Evolutionary conservation across 2,329 filamentous ascomycete species (phyloP).

Genomic region (Penicillium sp.): DNA sequence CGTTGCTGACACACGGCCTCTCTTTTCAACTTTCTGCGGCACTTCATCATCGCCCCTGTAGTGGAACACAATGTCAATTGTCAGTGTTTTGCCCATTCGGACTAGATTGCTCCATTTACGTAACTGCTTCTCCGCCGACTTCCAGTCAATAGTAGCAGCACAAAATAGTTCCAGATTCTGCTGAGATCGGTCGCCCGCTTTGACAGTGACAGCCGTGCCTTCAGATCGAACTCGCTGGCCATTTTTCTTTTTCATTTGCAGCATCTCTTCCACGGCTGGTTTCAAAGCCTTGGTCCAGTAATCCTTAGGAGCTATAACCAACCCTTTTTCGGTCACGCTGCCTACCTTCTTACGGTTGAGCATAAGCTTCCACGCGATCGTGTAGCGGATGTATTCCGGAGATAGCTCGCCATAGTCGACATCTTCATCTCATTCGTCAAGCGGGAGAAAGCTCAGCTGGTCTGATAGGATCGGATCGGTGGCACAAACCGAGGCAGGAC

Average conservation of each 20-base stretch:
- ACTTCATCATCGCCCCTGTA: slow-evolving; percentile 7
- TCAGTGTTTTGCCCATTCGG: slow-evolving; percentile 8
- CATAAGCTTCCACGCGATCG: no score
- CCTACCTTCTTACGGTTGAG: background rate
- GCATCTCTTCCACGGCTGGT: slow-evolving; percentile 13
- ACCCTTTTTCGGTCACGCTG: background rate
- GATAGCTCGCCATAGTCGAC: no score
- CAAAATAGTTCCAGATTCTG: background rate
- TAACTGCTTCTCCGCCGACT: slow-evolving; percentile 10
- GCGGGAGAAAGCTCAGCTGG: no score
- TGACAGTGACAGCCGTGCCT: slow-evolving; percentile 12
- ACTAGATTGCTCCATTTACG: slow-evolving; percentile 18
- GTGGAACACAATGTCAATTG: slow-evolving; percentile 5
- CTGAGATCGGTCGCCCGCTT: background rate
- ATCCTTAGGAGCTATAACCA: slow-evolving; percentile 8
- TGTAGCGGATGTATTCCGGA: no score
- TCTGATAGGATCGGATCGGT: no score
- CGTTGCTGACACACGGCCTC: slow-evolving; percentile 8
- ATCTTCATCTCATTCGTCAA: no score
- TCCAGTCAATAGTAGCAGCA: background rate
- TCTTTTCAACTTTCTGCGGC: slow-evolving; percentile 3
- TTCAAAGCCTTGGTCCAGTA: slow-evolving; percentile 21
- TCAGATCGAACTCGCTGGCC: slow-evolving; percentile 15
- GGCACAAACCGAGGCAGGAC: no score
- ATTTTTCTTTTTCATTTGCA: slow-evolving; percentile 14